These are phyloP conservation scores for Brassica incana DNA, from an alignment of 345 rosid genomes.

Conservation along the genomic window DNA sequence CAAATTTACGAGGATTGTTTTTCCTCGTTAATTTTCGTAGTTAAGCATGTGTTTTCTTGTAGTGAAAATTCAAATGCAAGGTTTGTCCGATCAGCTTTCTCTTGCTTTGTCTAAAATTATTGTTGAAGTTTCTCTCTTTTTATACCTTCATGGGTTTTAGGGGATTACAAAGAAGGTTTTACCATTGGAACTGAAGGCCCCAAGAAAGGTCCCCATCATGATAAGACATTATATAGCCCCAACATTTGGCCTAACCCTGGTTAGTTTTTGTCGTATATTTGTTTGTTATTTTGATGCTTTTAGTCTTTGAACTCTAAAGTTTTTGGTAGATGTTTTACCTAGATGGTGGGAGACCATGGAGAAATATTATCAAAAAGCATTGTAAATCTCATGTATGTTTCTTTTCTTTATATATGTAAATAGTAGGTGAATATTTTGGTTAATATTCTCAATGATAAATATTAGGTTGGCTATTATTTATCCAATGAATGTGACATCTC, in stretches of 20 bases:
- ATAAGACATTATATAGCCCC: slow-evolving; percentile 71
- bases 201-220: slow-evolving; percentile 50
- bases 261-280: slow-evolving; percentile 13
- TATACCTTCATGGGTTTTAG: slow-evolving; percentile 35
- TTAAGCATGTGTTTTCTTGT: too few species aligned
- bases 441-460: background rate
- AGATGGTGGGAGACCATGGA: background rate
- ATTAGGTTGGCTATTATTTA: background rate
- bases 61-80: slow-evolving; percentile 1
- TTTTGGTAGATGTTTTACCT: background rate
- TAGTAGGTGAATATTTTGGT: background rate
- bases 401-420: background rate
- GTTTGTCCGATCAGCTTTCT: background rate
- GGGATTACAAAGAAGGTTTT: slow-evolving; percentile 83
- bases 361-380: background rate
- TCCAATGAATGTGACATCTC: background rate
- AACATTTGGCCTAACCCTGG: slow-evolving; percentile 77
- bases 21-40: too few species aligned
- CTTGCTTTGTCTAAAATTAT: background rate
- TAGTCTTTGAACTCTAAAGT: background rate
- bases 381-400: background rate
- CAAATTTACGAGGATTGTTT: too few species aligned
- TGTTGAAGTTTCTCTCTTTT: background rate
- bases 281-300: slow-evolving; percentile 2
- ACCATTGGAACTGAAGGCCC: slow-evolving; percentile 67